Conservation (phyloP, 2,329 filamentous ascomycete species). For the Tolypocladium nubicola region DNA sequence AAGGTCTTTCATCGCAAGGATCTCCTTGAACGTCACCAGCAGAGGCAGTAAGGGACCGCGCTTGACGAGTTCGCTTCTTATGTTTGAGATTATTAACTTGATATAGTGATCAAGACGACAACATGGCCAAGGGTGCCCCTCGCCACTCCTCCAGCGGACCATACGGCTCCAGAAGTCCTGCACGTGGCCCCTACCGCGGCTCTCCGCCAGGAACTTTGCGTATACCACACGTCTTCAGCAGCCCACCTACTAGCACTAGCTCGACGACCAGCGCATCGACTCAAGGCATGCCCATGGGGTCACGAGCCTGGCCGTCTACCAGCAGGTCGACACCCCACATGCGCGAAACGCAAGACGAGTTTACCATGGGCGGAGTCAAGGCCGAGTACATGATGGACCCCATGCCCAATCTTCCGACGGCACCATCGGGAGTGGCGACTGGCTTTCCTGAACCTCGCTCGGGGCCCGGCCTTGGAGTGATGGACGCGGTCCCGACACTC, state of each 20-base stretch:
- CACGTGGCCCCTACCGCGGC: constrained; percentile 5
- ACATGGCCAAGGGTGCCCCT: neutral
- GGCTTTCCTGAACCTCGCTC: constrained; percentile 12
- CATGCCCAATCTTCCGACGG: constrained; percentile 7
- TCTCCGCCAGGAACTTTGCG: constrained; percentile 9
- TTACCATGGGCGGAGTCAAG: constrained; percentile 9
- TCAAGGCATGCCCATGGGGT: constrained; percentile 6
- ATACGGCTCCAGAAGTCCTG: constrained; percentile 8
- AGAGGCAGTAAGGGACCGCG: constrained; percentile 22
- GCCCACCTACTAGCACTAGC: constrained; percentile 3
- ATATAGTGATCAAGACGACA: constrained; percentile 5
- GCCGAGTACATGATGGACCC: constrained; percentile 12
- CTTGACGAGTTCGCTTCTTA: neutral
- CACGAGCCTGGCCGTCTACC: constrained; percentile 12
- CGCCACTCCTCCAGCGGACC: constrained; percentile 5
- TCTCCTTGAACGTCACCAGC: constrained; percentile 45
- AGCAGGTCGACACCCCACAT: constrained; percentile 5
- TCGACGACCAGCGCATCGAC: constrained; percentile 4
- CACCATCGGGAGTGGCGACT: constrained; percentile 7
- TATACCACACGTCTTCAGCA: constrained; percentile 8
- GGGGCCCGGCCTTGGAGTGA: constrained; percentile 10
- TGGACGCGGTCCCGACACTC: constrained; percentile 8
- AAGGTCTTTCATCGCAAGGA: constrained; percentile 49
- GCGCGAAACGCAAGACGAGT: constrained; percentile 9
- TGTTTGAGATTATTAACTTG: neutral